phyloP scores from a whole-genome alignment of 169 alveolate species.

The Plasmodium relictum region DNA sequence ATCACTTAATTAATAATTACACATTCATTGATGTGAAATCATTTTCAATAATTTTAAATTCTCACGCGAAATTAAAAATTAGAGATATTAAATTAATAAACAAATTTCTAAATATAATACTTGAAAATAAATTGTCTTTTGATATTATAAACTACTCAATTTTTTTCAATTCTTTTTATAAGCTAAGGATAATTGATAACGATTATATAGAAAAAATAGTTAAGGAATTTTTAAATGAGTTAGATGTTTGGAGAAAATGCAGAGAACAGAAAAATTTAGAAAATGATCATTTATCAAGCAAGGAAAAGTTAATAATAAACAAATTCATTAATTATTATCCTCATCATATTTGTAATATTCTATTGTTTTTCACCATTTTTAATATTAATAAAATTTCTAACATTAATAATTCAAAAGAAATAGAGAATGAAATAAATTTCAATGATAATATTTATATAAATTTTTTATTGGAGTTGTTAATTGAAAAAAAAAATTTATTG shows the following conservation, averaged over 20 bases:
- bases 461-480: constrained; percentile 31
- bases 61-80: constrained; percentile 77
- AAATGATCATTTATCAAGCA: neutral
- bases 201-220: constrained; percentile 21
- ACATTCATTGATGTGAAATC: constrained; percentile 72
- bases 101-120: constrained; percentile 54
- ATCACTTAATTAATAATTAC: constrained; percentile 61
- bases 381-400: constrained; percentile 19
- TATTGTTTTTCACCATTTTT: constrained; percentile 58
- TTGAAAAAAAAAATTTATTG: constrained; percentile 49
- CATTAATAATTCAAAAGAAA: neutral
- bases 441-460: constrained; percentile 11
- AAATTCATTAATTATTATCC: constrained; percentile 42
- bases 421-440: neutral
- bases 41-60: constrained; percentile 48
- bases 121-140: constrained; percentile 38
- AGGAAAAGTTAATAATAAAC: neutral
- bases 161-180: constrained; percentile 65
- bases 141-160: constrained; percentile 67
- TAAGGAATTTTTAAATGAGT: constrained; percentile 29
- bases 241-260: constrained; percentile 14
- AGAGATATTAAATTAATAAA: constrained; percentile 74
- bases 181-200: constrained; percentile 33
- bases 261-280: neutral
- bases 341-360: constrained; percentile 67